Evolutionary conservation across 2,329 filamentous ascomycete genomes (phyloP).

Genomic region (Arthroderma sp.): DNA sequence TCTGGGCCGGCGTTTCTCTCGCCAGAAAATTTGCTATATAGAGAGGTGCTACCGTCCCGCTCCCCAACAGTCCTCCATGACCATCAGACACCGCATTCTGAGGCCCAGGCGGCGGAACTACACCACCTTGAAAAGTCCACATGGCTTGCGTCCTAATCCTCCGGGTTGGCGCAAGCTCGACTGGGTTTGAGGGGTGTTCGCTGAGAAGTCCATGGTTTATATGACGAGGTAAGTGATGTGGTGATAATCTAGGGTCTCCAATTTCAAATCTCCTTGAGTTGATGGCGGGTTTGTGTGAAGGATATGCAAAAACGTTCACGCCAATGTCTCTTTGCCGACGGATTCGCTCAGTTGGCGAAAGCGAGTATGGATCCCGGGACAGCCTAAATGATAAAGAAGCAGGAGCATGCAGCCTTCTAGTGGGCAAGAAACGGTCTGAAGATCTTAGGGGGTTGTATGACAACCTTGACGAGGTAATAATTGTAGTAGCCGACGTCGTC

Average conservation of each 20-base stretch:
- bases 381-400: constrained; percentile 41
- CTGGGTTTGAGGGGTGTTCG: constrained; percentile 9
- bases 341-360: constrained; percentile 38
- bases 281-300: not conserved
- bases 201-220: constrained; percentile 20
- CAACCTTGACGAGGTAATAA: not conserved
- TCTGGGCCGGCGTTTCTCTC: constrained; percentile 42
- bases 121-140: constrained; percentile 65
- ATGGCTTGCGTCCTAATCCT: constrained; percentile 43
- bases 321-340: constrained; percentile 33
- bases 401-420: constrained; percentile 31
- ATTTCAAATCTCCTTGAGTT: constrained; percentile 17
- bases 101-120: constrained; percentile 29
- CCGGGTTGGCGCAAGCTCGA: not conserved
- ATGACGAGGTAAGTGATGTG: constrained; percentile 26
- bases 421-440: constrained; percentile 49
- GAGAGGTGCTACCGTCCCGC: constrained; percentile 58
- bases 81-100: constrained; percentile 46
- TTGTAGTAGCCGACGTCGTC: not conserved
- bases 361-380: constrained; percentile 37
- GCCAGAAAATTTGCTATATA: constrained; percentile 47
- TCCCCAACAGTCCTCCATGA: constrained; percentile 51
- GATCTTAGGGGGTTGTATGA: constrained; percentile 21
- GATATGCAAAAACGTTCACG: constrained; percentile 44
- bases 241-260: constrained; percentile 15